A percentile compares a stretch with the other conserved stretches of the same genome.
phyloP scores from a whole-genome alignment of 1,284 basidiomycete species.

The Vanrija pseudolonga region DNA sequence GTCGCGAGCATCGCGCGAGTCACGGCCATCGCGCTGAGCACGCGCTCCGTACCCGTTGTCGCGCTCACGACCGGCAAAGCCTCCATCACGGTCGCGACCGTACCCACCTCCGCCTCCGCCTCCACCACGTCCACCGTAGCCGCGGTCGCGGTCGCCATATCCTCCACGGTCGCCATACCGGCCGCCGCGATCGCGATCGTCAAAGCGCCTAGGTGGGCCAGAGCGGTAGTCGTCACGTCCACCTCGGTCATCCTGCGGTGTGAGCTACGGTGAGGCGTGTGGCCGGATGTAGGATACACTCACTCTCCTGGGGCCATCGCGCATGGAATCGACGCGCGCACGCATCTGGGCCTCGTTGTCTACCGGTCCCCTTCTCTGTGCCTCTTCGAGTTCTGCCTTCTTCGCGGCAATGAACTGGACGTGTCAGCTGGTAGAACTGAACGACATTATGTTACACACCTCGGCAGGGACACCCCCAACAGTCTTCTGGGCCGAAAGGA shows the following conservation, averaged over 20 bases:
- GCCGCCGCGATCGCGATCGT: background rate
- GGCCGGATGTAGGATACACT: background rate
- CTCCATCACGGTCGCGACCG: slow-evolving; percentile 10
- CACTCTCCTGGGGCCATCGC: slow-evolving; percentile 3
- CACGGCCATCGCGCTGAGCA: background rate
- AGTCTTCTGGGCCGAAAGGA: slow-evolving; percentile 85
- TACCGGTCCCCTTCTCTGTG: slow-evolving; percentile 56
- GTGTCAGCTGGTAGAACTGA: background rate
- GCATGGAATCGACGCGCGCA: slow-evolving; percentile 8
- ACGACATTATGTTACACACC: slow-evolving; percentile 26
- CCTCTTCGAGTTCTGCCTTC: slow-evolving; percentile 84
- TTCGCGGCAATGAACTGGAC: slow-evolving; percentile 81
- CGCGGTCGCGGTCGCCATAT: background rate
- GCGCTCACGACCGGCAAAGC: slow-evolving; percentile 6
- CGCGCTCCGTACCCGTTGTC: slow-evolving; percentile 11
- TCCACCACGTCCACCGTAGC: background rate
- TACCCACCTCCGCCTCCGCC: slow-evolving; percentile 1
- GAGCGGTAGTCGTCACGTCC: background rate
- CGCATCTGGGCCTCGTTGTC: slow-evolving; percentile 16
- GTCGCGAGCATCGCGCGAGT: background rate
- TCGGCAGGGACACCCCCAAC: slow-evolving; percentile 86
- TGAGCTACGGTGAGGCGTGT: background rate
- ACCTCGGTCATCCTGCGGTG: slow-evolving; percentile 3
- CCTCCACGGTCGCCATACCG: background rate
- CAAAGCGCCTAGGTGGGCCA: background rate